A percentile compares a stretch with the other conserved stretches of the same genome.
phyloP scores from a whole-genome alignment of 2,329 filamentous ascomycete genomes.

The Apiospora rasikravindrae region DNA sequence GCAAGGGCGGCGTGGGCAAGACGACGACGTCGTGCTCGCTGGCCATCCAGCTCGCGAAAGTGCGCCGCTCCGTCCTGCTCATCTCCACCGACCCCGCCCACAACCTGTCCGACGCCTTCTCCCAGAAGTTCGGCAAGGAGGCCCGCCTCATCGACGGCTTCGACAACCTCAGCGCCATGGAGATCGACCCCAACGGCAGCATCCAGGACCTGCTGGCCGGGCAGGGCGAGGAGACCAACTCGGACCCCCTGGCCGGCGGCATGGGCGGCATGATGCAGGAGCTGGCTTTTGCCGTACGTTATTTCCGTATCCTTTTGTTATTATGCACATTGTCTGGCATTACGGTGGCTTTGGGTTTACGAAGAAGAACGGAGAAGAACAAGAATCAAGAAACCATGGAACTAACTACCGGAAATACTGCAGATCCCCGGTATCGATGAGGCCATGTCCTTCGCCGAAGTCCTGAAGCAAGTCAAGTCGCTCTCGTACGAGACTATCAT shows the following conservation, averaged over 20 bases:
- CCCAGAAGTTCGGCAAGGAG: conserved; percentile 99
- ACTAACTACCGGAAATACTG: not conserved
- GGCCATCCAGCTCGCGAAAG: conserved; percentile 94
- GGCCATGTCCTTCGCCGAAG: conserved; percentile 99
- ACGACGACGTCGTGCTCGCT: conserved; percentile 99
- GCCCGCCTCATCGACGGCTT: conserved; percentile 91
- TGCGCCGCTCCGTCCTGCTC: conserved; percentile 92
- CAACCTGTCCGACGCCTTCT: conserved; percentile 97
- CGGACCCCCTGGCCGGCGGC: conserved; percentile 43
- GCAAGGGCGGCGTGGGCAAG: conserved; percentile 98
- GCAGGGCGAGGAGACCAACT: conserved; percentile 66
- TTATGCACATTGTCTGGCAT: not conserved
- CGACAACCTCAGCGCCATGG: conserved; percentile 94
- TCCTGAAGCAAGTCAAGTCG: conserved; percentile 98
- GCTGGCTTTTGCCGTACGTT: conserved; percentile 85
- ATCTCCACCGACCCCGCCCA: conserved; percentile 99
- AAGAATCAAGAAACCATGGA: not conserved
- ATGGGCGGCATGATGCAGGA: conserved; percentile 84
- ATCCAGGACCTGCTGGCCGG: conserved; percentile 92
- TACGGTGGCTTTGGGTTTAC: not conserved
- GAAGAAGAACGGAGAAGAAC: too few species aligned
- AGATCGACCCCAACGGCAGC: conserved; percentile 97
- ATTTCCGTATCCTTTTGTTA: conserved; percentile 10
- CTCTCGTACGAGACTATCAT: conserved; percentile 99
- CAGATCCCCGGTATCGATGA: conserved; percentile 98